Base-by-base conservation (phyloP, 305 asterid species). In the Stenogyne calaminthoides region DNA sequence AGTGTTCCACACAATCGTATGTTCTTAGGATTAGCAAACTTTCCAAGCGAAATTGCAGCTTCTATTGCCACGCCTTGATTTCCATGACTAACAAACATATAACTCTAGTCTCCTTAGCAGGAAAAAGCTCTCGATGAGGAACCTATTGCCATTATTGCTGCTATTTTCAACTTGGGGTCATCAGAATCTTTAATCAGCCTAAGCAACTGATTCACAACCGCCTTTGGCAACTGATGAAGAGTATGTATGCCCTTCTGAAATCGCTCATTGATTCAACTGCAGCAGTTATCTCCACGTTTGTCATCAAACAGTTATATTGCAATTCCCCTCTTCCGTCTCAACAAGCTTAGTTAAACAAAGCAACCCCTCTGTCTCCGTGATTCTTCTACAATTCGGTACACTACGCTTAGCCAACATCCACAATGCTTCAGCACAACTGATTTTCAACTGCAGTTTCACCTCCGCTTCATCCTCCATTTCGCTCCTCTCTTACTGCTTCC, bases 301-400 rank as follows among this genome's bases (percentile, higher is more conserved):
- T 83, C 96, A 88, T 90, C 85, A 90, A 76, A 75, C 97, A 92
- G 74, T 87, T 89, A 8, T 44, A 36, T 76, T 86, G 88, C 83
- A 92, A 73, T 46, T 90, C 20, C 91, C 96, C 61, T 78, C 72
- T 69, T 88, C 96, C 1, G 73, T 87, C 71, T 88, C 98, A 0
- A 92, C 87, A 39, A 92, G 84, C 91, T 88, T 92, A 83, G 96
- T 97, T 73, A 92, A 82, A 82, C 95, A 88, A 61, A 92, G 90
- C 74, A 92, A 85, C 37, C 98, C 47, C 69, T 85, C 89, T 0
- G 98, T 92, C 73, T 92, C 96, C 0, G 93, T 82, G 63, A 92
- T 87, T 80, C 88, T 85, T 80, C 68, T 84, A 76, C 96, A 87
- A 66, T 87, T 92, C 9, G 82, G 75, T 65, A 87, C 85, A 57